Percentiles rank a stretch among this genome's conserved stretches.
Conservation (phyloP, 2,329 filamentous ascomycete species). For the Colletotrichum sojae region DNA sequence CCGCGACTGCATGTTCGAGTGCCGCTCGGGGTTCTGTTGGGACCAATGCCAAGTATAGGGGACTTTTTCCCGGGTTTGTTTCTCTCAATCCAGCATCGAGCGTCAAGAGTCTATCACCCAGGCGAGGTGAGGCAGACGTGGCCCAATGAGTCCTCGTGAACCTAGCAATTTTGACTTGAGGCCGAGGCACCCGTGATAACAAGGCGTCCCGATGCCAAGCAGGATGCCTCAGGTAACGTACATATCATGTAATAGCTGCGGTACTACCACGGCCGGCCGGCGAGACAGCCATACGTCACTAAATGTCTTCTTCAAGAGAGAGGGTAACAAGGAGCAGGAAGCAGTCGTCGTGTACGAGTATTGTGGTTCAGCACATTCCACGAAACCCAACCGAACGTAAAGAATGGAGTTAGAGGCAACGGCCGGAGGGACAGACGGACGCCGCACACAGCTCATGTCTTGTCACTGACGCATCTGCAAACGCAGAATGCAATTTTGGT, state of each 20-base stretch:
- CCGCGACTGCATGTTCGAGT: constrained; percentile 11
- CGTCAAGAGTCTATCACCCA: too few species aligned
- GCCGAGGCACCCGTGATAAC: background rate
- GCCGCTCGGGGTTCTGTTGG: background rate
- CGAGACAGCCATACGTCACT: constrained; percentile 4
- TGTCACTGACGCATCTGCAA: too few species aligned
- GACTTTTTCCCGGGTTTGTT: too few species aligned
- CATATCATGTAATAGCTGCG: background rate
- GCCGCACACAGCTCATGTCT: background rate
- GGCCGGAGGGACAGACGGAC: background rate
- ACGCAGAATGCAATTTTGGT: too few species aligned
- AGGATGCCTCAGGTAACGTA: background rate
- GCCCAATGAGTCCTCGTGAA: too few species aligned
- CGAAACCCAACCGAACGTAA: background rate
- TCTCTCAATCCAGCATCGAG: too few species aligned
- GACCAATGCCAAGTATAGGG: background rate
- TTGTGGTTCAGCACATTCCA: constrained; percentile 11
- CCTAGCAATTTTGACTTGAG: background rate
- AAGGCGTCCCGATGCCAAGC: background rate
- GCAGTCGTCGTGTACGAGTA: too few species aligned
- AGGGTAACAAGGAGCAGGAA: background rate
- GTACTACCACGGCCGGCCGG: background rate
- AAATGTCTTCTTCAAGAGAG: constrained; percentile 1
- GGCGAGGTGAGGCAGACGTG: too few species aligned
- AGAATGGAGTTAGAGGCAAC: constrained; percentile 15